Conservation (phyloP, 2,329 filamentous ascomycete species). For the Apiospora aurea region DNA sequence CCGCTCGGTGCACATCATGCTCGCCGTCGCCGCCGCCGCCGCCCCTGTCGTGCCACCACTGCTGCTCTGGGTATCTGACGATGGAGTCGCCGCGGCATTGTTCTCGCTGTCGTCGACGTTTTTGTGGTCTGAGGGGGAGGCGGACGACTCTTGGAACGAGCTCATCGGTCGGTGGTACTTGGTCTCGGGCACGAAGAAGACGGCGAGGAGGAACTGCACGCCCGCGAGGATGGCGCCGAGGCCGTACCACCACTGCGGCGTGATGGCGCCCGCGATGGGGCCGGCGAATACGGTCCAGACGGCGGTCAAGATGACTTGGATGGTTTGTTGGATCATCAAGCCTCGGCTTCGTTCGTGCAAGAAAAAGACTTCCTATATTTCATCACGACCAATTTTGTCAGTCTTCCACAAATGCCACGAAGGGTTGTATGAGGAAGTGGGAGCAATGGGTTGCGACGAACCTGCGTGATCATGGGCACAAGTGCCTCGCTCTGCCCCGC, state of each 20-base stretch:
- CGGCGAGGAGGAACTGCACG: slow-evolving; percentile 43
- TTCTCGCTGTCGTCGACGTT: slow-evolving; percentile 30
- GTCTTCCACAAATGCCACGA: too few species aligned
- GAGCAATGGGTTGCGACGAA: slow-evolving; percentile 26
- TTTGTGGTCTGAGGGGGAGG: too few species aligned
- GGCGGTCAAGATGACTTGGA: slow-evolving; percentile 47
- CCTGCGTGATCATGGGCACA: slow-evolving; percentile 46
- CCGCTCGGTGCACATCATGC: slow-evolving; percentile 29
- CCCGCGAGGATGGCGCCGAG: slow-evolving; percentile 46
- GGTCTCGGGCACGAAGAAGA: slow-evolving; percentile 51
- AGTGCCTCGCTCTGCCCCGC: slow-evolving; percentile 52
- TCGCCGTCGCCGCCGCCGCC: too few species aligned
- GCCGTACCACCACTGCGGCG: slow-evolving; percentile 51
- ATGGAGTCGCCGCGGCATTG: slow-evolving; percentile 30
- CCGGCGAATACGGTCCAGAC: slow-evolving; percentile 49
- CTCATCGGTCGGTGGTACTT: slow-evolving; percentile 47
- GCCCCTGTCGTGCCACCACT: not conserved
- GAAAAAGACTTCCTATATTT: slow-evolving; percentile 49
- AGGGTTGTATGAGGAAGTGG: not conserved
- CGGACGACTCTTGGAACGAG: slow-evolving; percentile 44
- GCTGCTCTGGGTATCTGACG: not conserved
- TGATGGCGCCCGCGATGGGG: slow-evolving; percentile 50
- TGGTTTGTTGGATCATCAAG: slow-evolving; percentile 50
- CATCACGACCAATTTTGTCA: too few species aligned
- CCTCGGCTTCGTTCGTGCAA: slow-evolving; percentile 50